Conservation (phyloP, 345 rosid species). For the Anacardium occidentale region DNA sequence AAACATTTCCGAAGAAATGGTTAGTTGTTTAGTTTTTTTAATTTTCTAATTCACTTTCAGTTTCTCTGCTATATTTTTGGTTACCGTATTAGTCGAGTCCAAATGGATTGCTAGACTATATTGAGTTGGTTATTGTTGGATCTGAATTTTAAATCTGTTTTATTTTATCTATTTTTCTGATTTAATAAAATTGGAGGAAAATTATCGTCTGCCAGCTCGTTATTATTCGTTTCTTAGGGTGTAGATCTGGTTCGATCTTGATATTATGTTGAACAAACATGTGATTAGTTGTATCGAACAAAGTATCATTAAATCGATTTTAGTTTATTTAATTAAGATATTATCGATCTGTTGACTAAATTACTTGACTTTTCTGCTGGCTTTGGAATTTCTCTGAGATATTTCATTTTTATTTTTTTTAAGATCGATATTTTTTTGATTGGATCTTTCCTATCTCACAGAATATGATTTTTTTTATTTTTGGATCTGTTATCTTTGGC, state of each 20-base stretch:
- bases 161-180: not conserved
- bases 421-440: no score
- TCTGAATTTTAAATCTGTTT: not conserved
- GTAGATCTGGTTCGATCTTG: constrained; percentile 10
- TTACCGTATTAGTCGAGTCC: not conserved
- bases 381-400: no score
- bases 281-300: not conserved
- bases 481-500: not conserved
- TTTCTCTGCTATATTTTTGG: not conserved
- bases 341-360: not conserved
- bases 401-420: no score
- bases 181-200: constrained; percentile 1
- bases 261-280: not conserved
- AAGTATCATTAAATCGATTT: not conserved
- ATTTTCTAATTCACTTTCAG: not conserved
- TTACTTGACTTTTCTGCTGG: not conserved
- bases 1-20: constrained; percentile 21
- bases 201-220: not conserved
- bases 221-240: not conserved
- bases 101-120: not conserved
- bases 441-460: no score
- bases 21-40: not conserved
- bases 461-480: no score
- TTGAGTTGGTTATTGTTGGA: constrained; percentile 5
- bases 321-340: not conserved